phyloP scores from a whole-genome alignment of 768 basidiomycete genomes.

The Sistotremastrum suecicum region DNA sequence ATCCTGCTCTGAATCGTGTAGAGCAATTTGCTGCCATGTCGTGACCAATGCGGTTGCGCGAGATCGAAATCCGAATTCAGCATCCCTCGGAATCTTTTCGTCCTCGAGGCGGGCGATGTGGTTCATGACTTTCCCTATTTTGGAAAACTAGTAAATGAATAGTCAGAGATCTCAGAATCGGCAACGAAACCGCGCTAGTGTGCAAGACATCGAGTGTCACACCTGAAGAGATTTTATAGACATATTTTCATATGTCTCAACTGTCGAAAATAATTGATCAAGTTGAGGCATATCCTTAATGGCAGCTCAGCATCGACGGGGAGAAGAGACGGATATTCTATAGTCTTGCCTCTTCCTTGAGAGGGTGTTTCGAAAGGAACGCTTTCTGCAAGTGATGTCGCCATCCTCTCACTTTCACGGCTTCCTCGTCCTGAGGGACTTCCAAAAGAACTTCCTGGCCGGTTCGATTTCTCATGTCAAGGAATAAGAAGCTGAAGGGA shows the following conservation, averaged over 20 bases:
- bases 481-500: too few species aligned
- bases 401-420: slow-evolving; percentile 75
- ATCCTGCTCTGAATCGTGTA: too few species aligned
- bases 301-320: slow-evolving; percentile 4
- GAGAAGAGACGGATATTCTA: neutral
- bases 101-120: slow-evolving; percentile 50
- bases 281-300: slow-evolving; percentile 62
- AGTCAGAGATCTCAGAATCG: too few species aligned
- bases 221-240: slow-evolving; percentile 62
- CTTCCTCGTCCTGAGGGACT: slow-evolving; percentile 22
- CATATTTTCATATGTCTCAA: slow-evolving; percentile 66
- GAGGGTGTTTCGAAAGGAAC: slow-evolving; percentile 49
- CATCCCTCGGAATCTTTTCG: slow-evolving; percentile 44
- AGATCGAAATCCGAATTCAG: slow-evolving; percentile 58
- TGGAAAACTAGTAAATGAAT: slow-evolving; percentile 41
- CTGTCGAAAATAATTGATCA: slow-evolving; percentile 57
- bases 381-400: slow-evolving; percentile 84
- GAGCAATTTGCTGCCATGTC: slow-evolving; percentile 39
- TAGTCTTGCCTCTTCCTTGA: slow-evolving; percentile 47
- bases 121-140: slow-evolving; percentile 81
- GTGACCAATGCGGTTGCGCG: slow-evolving; percentile 57
- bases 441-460: too few species aligned
- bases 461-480: too few species aligned
- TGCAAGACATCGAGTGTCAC: slow-evolving; percentile 10
- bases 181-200: too few species aligned